Evolutionary conservation across 345 rosid species (phyloP), one percentile per base, ranked within the genome.

Genomic region (Eucalyptus pauciflora): DNA sequence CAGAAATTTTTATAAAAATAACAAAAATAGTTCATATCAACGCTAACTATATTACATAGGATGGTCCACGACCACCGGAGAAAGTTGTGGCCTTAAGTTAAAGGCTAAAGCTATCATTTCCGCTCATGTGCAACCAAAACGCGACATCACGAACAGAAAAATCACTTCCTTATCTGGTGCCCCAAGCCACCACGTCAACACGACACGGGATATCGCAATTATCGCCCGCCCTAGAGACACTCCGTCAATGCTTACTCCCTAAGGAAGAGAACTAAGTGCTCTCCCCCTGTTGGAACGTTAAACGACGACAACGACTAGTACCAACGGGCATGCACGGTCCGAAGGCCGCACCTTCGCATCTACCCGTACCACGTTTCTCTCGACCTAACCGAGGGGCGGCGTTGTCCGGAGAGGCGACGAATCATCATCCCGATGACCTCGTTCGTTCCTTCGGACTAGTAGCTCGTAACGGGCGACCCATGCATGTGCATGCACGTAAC

Each of bases 41-140:
- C 11, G 4, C 69, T 27, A 6, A 56, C 27, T 7, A 52, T 56
- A 56, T 22, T 27, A 56, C 22, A 24, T 56, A 60, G 67, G 31
- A 60, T 27, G 16, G 67, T 60, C 67, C 4, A 60, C 0, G 16
- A 1, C 15, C 31, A 60, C 31, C 2, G 5, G 0, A 13, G 31
- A 15, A 27, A 60, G 3, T 64, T 64, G 8, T 64, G 33, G 18
- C 33, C 79, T 16, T 8, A 16, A 16, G 12, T 11, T 31, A 4
- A 69, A 37, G 83, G 12, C 6, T 31, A 4, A 69, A 37, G 83
- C 48, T 10, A 37, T 20, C 25, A 27, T 76, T 37, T 71, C 83
- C 13, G 27, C 81, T 37, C 4, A 10, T 18, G 25, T 18, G 11
- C 45, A 10, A 11, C 7, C 13, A 0, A 6, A 71, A 18, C 83